Percentiles rank a stretch among this genome's conserved stretches.
phyloP scores from a whole-genome alignment of 169 alveolate genomes.

The Plasmodium fragile region DNA sequence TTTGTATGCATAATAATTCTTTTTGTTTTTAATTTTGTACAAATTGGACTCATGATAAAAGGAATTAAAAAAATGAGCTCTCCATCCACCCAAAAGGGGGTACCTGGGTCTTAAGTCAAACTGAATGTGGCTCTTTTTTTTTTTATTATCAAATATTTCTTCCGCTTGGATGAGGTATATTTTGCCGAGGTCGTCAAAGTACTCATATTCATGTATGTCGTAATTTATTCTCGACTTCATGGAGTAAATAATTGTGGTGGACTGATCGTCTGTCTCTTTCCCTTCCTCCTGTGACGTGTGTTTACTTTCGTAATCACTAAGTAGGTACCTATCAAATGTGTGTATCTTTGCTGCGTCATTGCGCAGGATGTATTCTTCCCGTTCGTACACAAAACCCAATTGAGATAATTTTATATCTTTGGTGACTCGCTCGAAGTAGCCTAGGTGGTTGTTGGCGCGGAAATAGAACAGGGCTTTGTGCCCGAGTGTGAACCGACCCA shows the following conservation, averaged over 20 bases:
- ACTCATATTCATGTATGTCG: constrained; percentile 51
- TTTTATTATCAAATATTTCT: constrained; percentile 45
- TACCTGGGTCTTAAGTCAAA: constrained; percentile 79
- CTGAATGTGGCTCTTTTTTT: constrained; percentile 6
- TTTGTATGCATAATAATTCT: constrained; percentile 58
- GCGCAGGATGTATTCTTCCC: constrained; percentile 57
- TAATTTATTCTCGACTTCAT: constrained; percentile 35
- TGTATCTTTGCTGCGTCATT: constrained; percentile 46
- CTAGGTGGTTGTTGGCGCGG: constrained; percentile 25
- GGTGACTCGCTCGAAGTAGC: constrained; percentile 55
- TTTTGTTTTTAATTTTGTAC: constrained; percentile 36
- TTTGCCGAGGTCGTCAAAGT: constrained; percentile 65
- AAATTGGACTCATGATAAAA: constrained; percentile 55
- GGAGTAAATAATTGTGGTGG: constrained; percentile 39
- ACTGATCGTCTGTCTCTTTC: not conserved
- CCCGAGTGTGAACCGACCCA: constrained; percentile 23
- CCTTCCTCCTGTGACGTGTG: constrained; percentile 12
- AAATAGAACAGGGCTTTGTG: constrained; percentile 48
- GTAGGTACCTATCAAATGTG: constrained; percentile 58
- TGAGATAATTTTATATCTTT: constrained; percentile 54
- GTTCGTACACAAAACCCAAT: constrained; percentile 59
- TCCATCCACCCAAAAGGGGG: constrained; percentile 83
- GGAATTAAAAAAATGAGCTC: constrained; percentile 47
- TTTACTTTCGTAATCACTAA: constrained; percentile 42
- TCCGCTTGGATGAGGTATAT: constrained; percentile 47